These are phyloP conservation scores for Grifola frondosa DNA, from an alignment of 1,284 basidiomycete genomes.

Conservation along the genomic window DNA sequence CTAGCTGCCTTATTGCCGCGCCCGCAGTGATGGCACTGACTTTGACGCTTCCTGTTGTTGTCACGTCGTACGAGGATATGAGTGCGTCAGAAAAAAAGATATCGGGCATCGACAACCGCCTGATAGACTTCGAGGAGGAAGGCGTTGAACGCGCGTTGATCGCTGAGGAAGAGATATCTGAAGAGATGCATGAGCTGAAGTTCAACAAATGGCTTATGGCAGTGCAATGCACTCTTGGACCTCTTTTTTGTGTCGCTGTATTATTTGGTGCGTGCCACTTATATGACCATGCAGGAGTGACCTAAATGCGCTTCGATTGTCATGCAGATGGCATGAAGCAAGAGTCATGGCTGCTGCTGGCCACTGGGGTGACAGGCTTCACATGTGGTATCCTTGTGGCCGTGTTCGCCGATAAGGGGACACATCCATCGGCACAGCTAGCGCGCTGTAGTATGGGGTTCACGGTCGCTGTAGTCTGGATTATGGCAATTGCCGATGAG, in stretches of 20 bases:
- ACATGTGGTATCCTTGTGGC: constrained; percentile 55
- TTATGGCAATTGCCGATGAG: constrained; percentile 93
- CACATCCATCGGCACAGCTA: constrained; percentile 59
- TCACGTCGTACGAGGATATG: constrained; percentile 51
- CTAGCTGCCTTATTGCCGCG: constrained; percentile 79
- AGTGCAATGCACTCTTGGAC: constrained; percentile 77
- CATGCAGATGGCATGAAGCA: constrained; percentile 54
- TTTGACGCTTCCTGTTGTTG: constrained; percentile 88
- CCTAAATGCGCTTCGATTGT: constrained; percentile 5
- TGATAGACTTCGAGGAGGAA: constrained; percentile 72
- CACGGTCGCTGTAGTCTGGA: constrained; percentile 88
- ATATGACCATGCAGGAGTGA: constrained; percentile 5
- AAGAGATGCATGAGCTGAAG: constrained; percentile 59
- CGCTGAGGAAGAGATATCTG: constrained; percentile 64
- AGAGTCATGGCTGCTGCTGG: constrained; percentile 56
- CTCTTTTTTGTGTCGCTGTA: constrained; percentile 73
- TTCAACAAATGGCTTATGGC: constrained; percentile 85
- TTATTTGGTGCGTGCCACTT: constrained; percentile 61
- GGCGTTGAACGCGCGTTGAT: constrained; percentile 61
- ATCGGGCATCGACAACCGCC: constrained; percentile 37
- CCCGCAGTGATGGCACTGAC: constrained; percentile 88
- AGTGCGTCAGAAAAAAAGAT: constrained; percentile 40
- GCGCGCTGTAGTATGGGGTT: constrained; percentile 89
- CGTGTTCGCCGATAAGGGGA: constrained; percentile 62
- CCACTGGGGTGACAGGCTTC: constrained; percentile 54